Evolutionary conservation across 108 stramenopile species (phyloP), one percentile per base, ranked within the genome.

Genomic region (Skeletonema marinoi): DNA sequence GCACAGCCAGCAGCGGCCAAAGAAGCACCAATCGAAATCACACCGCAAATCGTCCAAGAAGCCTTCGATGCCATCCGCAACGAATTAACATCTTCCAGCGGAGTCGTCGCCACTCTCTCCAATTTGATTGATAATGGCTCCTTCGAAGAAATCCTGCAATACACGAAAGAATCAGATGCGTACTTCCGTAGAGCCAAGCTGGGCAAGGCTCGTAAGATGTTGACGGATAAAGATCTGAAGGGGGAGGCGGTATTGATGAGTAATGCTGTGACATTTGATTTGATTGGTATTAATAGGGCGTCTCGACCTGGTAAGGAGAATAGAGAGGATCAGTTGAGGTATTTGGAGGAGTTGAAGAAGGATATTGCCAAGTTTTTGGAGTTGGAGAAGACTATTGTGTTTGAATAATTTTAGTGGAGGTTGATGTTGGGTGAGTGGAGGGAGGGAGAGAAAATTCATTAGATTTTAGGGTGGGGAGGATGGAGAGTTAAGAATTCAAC

Each of bases 231-330:
- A 44, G 76, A 80, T 48, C 11, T 82, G 30, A 90, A 89, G 71
- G 83, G 72, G n/a, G 73, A 77, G 11, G 88, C 90, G 9, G 80
- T 92, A 10, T 44, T 70, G 60, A 71, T 86, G 51, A 81, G 85
- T 61, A 96, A 96, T 81, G 90, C 90, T 6, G 91, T 97, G 32
- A 94, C 96, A 14, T 97, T 93, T 76, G 96, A 97, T 85, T 77
- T 97, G 44, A 97, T 97, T 74, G 96, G 93, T 25, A 94, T 97
- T 65, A 97, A 97, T 80, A 62, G 88, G 44, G 84, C 79, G 7
- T 77, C 78, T 78, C 78, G 94, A 51, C 74, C 69, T 35, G 93
- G 93, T 35, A 87, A 89, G 77, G 89, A 90, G 63, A 86, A 84
- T 70, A 80, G 68, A 41, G 88, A 85, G 32, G 77, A 81, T 35